phyloP scores from a whole-genome alignment of 1,139 yeast genomes.

The Pichiaceae sp. region DNA sequence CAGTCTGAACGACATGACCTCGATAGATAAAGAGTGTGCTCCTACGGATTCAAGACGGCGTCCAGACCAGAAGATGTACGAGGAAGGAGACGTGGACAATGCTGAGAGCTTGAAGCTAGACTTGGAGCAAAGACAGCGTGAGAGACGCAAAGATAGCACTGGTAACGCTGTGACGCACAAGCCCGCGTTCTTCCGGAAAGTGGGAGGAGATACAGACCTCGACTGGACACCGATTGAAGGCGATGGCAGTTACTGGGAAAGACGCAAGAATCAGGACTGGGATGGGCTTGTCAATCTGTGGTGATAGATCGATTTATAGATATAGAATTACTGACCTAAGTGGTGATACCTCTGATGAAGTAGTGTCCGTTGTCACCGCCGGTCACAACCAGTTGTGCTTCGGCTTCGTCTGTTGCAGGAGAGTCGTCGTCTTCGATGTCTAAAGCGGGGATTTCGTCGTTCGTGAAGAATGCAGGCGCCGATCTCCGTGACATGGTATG shows the following conservation, averaged over 20 bases:
- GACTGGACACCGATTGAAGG: conserved; percentile 62
- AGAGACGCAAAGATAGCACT: conserved; percentile 55
- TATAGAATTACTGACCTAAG: conserved; percentile 1
- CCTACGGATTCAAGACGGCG: conserved; percentile 86
- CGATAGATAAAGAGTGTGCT: conserved; percentile 48
- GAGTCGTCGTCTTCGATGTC: conserved; percentile 12
- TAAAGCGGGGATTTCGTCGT: conserved; percentile 18
- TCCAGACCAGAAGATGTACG: conserved; percentile 76
- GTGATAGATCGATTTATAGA: conserved; percentile 23
- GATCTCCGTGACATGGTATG: conserved; percentile 23
- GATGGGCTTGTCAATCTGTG: conserved; percentile 42
- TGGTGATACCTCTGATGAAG: conserved; percentile 26
- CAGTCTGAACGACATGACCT: conserved; percentile 69
- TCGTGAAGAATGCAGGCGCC: background rate
- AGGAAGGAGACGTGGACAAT: conserved; percentile 53
- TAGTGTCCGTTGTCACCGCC: conserved; percentile 38
- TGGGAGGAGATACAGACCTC: conserved; percentile 26
- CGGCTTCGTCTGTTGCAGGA: background rate
- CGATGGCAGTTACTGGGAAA: conserved; percentile 68
- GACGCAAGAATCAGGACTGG: conserved; percentile 59
- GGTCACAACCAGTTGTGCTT: conserved; percentile 22
- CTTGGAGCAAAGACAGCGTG: conserved; percentile 76
- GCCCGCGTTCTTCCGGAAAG: conserved; percentile 59
- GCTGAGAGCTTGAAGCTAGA: conserved; percentile 65
- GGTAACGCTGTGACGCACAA: conserved; percentile 34